These are phyloP conservation scores for Marchantia polymorpha DNA, from an alignment of 225 moss, liverwort and hornwort species.

Conservation along the genomic window DNA sequence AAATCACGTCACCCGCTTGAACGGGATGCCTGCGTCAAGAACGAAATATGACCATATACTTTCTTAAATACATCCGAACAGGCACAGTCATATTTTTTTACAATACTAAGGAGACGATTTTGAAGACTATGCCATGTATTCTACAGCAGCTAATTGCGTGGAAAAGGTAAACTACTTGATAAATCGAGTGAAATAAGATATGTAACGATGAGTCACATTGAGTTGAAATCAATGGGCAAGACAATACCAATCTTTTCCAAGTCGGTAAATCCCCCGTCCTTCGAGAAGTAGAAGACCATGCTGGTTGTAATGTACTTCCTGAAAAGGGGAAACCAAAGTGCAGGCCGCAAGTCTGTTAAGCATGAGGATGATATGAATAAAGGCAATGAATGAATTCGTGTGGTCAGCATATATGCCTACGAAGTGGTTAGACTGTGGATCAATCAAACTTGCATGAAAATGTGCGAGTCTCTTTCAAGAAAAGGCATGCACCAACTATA, in stretches of 20 bases:
- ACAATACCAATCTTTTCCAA: slow-evolving; percentile 79
- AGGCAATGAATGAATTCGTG: too few species aligned
- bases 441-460: neutral
- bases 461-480: neutral
- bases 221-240: neutral
- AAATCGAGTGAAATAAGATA: too few species aligned
- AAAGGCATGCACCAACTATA: neutral
- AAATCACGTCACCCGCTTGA: slow-evolving; percentile 94
- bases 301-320: slow-evolving; percentile 99
- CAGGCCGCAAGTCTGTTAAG: neutral
- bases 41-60: neutral
- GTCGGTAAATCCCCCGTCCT: slow-evolving; percentile 88
- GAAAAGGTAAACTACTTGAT: too few species aligned
- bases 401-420: too few species aligned
- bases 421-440: too few species aligned
- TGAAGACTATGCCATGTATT: too few species aligned
- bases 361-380: too few species aligned
- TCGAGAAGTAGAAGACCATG: slow-evolving; percentile 94
- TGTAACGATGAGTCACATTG: too few species aligned
- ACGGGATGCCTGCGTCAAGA: slow-evolving; percentile 74
- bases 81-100: too few species aligned
- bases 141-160: too few species aligned
- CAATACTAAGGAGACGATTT: too few species aligned
- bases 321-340: slow-evolving; percentile 3
- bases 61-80: too few species aligned